Percentiles rank a stretch among this genome's conserved stretches.
Conservation (phyloP, 345 rosid genomes). For the Theobroma cacao region DNA sequence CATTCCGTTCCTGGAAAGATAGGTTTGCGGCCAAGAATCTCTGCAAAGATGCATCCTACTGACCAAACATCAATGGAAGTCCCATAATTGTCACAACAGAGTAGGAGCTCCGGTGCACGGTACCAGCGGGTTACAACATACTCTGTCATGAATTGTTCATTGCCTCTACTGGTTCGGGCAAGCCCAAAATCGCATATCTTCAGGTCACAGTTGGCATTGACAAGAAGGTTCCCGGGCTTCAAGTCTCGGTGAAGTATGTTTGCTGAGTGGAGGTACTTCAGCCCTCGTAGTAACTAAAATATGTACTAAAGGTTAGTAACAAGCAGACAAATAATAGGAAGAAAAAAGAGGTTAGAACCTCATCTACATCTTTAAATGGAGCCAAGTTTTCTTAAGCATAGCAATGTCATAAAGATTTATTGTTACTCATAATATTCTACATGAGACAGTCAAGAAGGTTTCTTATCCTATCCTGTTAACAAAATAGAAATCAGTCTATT, state of each 20-base stretch:
- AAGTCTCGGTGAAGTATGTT: conserved; percentile 87
- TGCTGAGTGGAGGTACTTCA: conserved; percentile 92
- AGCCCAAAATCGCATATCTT: conserved; percentile 90
- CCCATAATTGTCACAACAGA: conserved; percentile 78
- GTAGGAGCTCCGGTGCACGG: conserved; percentile 91
- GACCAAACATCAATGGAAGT: conserved; percentile 91
- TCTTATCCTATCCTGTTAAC: neutral
- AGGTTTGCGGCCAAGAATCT: conserved; percentile 82
- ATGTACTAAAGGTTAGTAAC: conserved; percentile 13
- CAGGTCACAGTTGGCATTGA: conserved; percentile 76
- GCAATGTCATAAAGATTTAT: conserved; percentile 3
- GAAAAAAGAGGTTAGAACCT: neutral
- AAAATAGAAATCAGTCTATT: neutral
- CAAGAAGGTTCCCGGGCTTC: conserved; percentile 88
- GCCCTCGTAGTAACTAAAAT: conserved; percentile 68
- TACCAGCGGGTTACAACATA: conserved; percentile 94
- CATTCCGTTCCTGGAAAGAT: conserved; percentile 84
- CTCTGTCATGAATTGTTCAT: conserved; percentile 81
- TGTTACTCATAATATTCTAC: neutral
- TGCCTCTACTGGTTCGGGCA: conserved; percentile 67
- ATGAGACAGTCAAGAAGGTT: neutral
- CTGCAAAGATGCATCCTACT: conserved; percentile 87
- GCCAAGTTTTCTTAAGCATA: neutral
- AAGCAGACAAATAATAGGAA: neutral
- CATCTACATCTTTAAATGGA: neutral